Evolutionary conservation across 768 basidiomycete species (phyloP), one percentile per base, ranked within the genome.

Genomic region (Tylopilus intermedius): DNA sequence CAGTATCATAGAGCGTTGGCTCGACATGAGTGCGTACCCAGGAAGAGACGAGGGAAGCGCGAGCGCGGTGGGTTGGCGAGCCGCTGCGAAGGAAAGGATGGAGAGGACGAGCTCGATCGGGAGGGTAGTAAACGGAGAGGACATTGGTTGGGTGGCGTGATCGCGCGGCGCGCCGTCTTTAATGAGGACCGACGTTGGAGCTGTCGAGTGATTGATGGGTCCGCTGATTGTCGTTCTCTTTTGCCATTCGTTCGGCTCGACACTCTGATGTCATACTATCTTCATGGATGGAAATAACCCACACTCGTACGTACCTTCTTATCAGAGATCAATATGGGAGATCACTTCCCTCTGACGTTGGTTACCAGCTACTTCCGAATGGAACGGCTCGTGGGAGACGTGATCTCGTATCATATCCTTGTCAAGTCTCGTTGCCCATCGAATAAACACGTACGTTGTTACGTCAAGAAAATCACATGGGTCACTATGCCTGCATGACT

Each of bases 61-160:
- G 10, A 54, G 42, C 2, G 53, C 53, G 11, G 41, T 50, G 4
- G 48, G 43, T 15, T 50, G 43, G 37, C 32, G 48, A 13, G 22
- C 13, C 13, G 74, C 72, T 30, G 72, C 73, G 46, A 70, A 64
- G 45, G 70, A 68, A 59, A 75, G 56, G 51, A 24, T 24, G 24
- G 65, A 61, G 22, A 68, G 65, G 15, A 75, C 42, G 41, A 51
- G 37, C 53, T 75, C 73, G 43, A 59, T 45, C 6, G 72, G 74
- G 24, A 74, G 56, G 35, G 39, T 2, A 18, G 48, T 21, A n/a
- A 56, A 54, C 3, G 53, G 48, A n/a, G 52, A 53, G 26, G 47
- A n/a, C 56, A 53, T 18, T 26, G 14, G 30, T 39, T 40, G 22
- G 22, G 15, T n/a, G 14, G 6, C 33, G 37, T 44, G 21, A 35